Evolutionary conservation across 1,284 basidiomycete genomes (phyloP), one percentile per base, ranked within the genome.

Genomic region (Coniophora puteana): DNA sequence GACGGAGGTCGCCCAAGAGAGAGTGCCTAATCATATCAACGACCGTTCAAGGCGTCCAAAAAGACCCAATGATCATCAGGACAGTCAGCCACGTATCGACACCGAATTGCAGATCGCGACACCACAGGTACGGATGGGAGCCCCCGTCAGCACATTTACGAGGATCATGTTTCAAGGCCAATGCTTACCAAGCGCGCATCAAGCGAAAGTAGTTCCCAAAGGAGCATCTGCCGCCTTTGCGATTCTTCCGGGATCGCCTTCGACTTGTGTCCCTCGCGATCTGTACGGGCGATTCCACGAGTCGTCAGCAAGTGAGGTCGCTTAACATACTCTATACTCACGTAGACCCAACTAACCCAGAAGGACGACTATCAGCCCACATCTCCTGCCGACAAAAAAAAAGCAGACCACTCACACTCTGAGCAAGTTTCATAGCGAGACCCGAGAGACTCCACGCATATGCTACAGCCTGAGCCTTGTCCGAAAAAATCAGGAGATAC

Each of bases 1-100:
- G 82, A 87, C 3, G 82, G 83, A 2, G 81, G 85, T n/a, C 83
- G 73, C 22, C 83, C 85, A 44, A 85, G 80, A n/a, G 82, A 87
- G 36, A 88, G 66, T 48, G 78, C 83, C 85, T 85, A 45, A 43
- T 28, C 28, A 16, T n/a, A n/a, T n/a, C n/a, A n/a, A n/a, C n/a
- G n/a, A n/a, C n/a, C n/a, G n/a, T n/a, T n/a, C n/a, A n/a, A n/a
- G n/a, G n/a, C n/a, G n/a, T n/a, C n/a, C n/a, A n/a, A n/a, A n/a
- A n/a, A n/a, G n/a, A n/a, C n/a, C n/a, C n/a, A n/a, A n/a, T n/a
- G n/a, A n/a, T n/a, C n/a, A n/a, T n/a, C n/a, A n/a, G n/a, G n/a
- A n/a, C n/a, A n/a, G n/a, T n/a, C n/a, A n/a, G n/a, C n/a, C n/a
- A n/a, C n/a, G n/a, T n/a, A n/a, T n/a, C n/a, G n/a, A n/a, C n/a